A percentile compares a stretch with the other conserved stretches of the same genome.
phyloP scores from a whole-genome alignment of 169 alveolate genomes.

The Plasmodium sp. region DNA sequence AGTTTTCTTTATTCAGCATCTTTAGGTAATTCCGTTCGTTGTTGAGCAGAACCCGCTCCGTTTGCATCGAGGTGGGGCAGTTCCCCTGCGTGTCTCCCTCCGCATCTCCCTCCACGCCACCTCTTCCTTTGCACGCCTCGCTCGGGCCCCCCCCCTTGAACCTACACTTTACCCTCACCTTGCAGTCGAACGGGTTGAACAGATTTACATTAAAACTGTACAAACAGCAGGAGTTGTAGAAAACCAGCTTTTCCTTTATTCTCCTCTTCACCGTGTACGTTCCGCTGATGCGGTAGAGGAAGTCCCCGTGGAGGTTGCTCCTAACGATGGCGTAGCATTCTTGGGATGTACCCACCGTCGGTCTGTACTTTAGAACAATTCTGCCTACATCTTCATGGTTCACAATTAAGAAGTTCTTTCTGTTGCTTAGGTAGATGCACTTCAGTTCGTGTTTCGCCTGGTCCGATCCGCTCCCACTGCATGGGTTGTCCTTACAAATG shows the following conservation, averaged over 20 bases:
- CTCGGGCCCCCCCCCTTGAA: not conserved
- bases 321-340: conserved; percentile 46
- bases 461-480: not conserved
- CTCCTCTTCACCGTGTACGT: conserved; percentile 22
- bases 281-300: conserved; percentile 35
- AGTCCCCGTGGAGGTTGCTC: conserved; percentile 37
- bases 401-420: not conserved
- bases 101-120: not conserved
- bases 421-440: conserved; percentile 57
- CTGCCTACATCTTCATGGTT: not conserved
- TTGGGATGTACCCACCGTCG: conserved; percentile 22
- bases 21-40: conserved; percentile 22
- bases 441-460: not conserved
- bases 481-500: not conserved
- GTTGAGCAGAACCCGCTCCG: conserved; percentile 13
- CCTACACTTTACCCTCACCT: conserved; percentile 20
- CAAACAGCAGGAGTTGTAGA: conserved; percentile 49
- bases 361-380: conserved; percentile 32
- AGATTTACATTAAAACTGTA: conserved; percentile 20
- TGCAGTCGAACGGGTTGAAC: conserved; percentile 55
- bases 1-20: conserved; percentile 30
- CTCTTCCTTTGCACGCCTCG: not conserved
- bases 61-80: not conserved
- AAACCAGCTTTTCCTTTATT: conserved; percentile 48
- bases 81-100: not conserved